A percentile compares a stretch with the other conserved stretches of the same genome.
Conservation (phyloP, 2,329 filamentous ascomycete species). For the Fusarium albidum region DNA sequence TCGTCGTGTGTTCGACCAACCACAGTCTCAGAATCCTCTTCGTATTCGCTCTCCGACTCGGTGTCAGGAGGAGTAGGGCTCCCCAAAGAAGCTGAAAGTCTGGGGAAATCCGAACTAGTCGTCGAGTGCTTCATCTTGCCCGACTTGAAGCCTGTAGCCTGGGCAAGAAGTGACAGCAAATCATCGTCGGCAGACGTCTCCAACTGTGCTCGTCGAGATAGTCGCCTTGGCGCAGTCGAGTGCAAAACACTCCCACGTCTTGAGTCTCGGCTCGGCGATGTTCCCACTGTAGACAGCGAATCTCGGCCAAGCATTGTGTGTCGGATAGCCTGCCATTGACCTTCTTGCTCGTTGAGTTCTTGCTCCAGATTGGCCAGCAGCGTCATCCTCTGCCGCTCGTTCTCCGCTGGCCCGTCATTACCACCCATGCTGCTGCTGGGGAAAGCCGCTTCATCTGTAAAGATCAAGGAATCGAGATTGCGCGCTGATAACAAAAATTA, state of each 20-base stretch:
- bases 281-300: constrained; percentile 58
- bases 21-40: constrained; percentile 28
- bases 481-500: constrained; percentile 13
- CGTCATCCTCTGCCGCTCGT: constrained; percentile 53
- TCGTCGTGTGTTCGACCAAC: constrained; percentile 21
- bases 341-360: constrained; percentile 69
- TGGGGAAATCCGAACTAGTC: constrained; percentile 25
- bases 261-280: constrained; percentile 37
- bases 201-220: constrained; percentile 24
- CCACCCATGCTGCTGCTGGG: constrained; percentile 23
- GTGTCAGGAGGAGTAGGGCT: constrained; percentile 61
- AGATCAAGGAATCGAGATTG: constrained; percentile 6
- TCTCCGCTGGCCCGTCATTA: constrained; percentile 41
- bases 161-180: constrained; percentile 24
- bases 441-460: neutral
- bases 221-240: constrained; percentile 10
- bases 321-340: constrained; percentile 67
- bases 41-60: constrained; percentile 52
- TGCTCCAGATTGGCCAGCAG: constrained; percentile 67
- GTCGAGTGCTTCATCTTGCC: constrained; percentile 9
- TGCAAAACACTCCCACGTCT: constrained; percentile 27
- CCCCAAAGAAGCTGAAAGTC: constrained; percentile 20
- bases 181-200: constrained; percentile 20
- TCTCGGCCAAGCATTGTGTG: constrained; percentile 56
- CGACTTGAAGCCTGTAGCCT: constrained; percentile 17